Conservation (phyloP, 768 basidiomycete genomes). For the Tulasnella sp. region DNA sequence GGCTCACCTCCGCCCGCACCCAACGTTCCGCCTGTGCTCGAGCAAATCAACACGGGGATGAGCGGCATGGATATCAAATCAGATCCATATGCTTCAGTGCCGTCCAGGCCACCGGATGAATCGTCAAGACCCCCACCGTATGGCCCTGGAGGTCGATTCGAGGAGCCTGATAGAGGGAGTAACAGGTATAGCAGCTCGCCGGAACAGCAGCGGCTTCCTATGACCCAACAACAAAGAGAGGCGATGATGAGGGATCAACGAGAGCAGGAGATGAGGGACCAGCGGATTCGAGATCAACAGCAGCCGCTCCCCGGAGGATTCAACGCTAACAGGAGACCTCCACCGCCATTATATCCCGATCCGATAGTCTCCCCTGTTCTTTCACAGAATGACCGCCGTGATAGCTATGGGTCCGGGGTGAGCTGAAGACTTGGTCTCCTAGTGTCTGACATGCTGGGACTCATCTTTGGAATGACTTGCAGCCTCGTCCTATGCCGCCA, state of each 20-base stretch:
- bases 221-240: conserved; percentile 8
- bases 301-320: conserved; percentile 18
- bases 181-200: too few species aligned
- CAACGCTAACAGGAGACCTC: background rate
- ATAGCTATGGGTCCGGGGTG: conserved; percentile 8
- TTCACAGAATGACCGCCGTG: background rate
- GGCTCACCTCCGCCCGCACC: conserved; percentile 21
- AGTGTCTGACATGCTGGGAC: background rate
- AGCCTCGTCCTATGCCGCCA: background rate
- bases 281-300: conserved; percentile 23
- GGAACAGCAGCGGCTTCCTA: conserved; percentile 6
- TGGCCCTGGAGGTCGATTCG: background rate
- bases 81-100: conserved; percentile 13
- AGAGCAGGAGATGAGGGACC: conserved; percentile 10
- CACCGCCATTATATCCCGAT: conserved; percentile 11
- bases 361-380: background rate
- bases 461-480: background rate
- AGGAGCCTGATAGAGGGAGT: too few species aligned
- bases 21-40: conserved; percentile 11
- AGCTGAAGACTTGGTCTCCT: background rate
- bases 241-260: background rate
- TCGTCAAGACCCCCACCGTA: background rate
- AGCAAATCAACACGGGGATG: conserved; percentile 19
- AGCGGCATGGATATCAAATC: conserved; percentile 20
- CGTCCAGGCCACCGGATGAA: conserved; percentile 10